These are phyloP conservation scores for Amanita thiersii DNA, from an alignment of 768 basidiomycete species.

Conservation along the genomic window DNA sequence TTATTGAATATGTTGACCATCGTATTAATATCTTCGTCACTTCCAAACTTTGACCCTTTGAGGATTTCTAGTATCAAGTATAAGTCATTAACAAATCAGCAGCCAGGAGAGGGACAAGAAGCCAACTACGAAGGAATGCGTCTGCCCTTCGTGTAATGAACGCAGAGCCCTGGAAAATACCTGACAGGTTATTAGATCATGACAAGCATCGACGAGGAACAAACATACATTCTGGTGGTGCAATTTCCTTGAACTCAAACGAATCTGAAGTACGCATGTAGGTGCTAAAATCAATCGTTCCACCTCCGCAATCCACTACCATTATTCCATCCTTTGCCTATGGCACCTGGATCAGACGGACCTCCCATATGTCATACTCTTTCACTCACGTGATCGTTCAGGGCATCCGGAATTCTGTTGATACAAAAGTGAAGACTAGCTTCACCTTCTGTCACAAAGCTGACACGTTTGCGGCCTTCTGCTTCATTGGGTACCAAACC, in stretches of 20 bases:
- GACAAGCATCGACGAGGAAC: neutral
- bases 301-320: constrained; percentile 52
- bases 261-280: too few species aligned
- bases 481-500: constrained; percentile 35
- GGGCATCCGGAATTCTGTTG: constrained; percentile 25
- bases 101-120: neutral
- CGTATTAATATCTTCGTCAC: constrained; percentile 31
- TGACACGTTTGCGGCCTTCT: constrained; percentile 33
- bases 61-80: constrained; percentile 23
- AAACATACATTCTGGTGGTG: constrained; percentile 31
- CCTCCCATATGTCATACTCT: neutral
- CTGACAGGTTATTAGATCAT: constrained; percentile 16
- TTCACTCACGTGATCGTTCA: constrained; percentile 26
- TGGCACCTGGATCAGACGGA: neutral
- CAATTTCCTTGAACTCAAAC: constrained; percentile 39
- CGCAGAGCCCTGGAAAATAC: constrained; percentile 39
- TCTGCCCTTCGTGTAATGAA: constrained; percentile 34
- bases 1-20: constrained; percentile 38
- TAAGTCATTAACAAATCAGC: neutral
- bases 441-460: constrained; percentile 57
- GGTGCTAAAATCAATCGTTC: constrained; percentile 51
- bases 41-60: constrained; percentile 27
- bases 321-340: constrained; percentile 38
- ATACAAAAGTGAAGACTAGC: constrained; percentile 53
- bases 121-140: constrained; percentile 25